phyloP scores from a whole-genome alignment of 2,329 filamentous ascomycete genomes.

The Pseudohalonectria lignicola region DNA sequence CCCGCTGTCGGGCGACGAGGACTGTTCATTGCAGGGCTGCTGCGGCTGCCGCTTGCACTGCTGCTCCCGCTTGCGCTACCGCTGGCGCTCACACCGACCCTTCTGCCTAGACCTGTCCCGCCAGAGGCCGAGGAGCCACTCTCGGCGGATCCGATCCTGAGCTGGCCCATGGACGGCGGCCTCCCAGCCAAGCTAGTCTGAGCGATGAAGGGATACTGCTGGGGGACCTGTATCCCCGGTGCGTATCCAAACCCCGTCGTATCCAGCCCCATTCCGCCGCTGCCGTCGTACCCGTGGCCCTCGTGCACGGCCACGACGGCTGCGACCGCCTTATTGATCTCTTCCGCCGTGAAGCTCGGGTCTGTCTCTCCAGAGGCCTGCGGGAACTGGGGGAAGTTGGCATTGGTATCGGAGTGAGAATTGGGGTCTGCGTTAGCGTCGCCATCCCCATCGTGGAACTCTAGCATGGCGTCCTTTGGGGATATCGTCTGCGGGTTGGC shows the following conservation, averaged over 20 bases:
- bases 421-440: too few relatives aligned
- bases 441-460: constrained; percentile 68
- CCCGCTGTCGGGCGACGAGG: constrained; percentile 48
- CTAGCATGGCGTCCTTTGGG: constrained; percentile 81
- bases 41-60: neutral
- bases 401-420: too few relatives aligned
- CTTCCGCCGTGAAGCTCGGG: constrained; percentile 25
- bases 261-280: constrained; percentile 9
- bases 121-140: too few relatives aligned
- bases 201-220: constrained; percentile 40
- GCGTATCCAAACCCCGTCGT: constrained; percentile 16
- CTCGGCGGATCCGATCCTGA: too few relatives aligned
- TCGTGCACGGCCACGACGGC: too few relatives aligned
- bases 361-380: constrained; percentile 34
- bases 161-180: too few relatives aligned
- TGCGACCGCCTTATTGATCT: constrained; percentile 22
- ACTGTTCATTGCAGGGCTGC: constrained; percentile 10
- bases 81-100: neutral
- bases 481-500: constrained; percentile 76
- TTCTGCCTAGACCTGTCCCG: too few relatives aligned
- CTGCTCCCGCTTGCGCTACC: neutral
- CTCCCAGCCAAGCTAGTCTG: too few relatives aligned
- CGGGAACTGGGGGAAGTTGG: constrained; percentile 65
- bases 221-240: constrained; percentile 28
- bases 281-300: too few relatives aligned